Evolutionary conservation across 1,284 basidiomycete species (phyloP).

Genomic region (Malassezia pachydermatis): DNA sequence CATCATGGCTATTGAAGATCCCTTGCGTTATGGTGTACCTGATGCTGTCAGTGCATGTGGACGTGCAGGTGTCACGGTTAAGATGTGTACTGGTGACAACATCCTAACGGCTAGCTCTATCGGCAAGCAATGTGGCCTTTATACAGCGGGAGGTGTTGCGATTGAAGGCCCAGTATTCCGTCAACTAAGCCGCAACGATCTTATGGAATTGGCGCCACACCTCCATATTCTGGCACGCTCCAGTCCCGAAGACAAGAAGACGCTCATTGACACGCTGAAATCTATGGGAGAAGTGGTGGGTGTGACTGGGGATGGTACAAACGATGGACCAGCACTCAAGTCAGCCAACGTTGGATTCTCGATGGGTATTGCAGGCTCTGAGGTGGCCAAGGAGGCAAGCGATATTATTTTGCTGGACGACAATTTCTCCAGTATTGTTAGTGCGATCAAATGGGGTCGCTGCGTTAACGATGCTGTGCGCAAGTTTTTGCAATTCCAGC

Average conservation of each 20-base stretch:
- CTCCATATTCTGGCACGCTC: constrained; percentile 72
- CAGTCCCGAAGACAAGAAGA: constrained; percentile 90
- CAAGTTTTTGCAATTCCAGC: constrained; percentile 97
- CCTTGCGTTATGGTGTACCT: constrained; percentile 75
- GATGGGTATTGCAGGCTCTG: constrained; percentile 97
- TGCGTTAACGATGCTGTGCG: constrained; percentile 94
- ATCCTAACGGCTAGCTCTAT: constrained; percentile 78
- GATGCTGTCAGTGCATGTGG: constrained; percentile 77
- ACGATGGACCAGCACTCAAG: constrained; percentile 93
- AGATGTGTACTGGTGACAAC: constrained; percentile 99
- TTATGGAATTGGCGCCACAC: constrained; percentile 53
- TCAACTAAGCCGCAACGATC: constrained; percentile 51
- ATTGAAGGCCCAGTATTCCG: constrained; percentile 82
- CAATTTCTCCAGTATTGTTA: constrained; percentile 86
- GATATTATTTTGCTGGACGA: constrained; percentile 96
- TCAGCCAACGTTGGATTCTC: constrained; percentile 52
- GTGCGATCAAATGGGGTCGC: constrained; percentile 97
- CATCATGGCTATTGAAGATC: constrained; percentile 90
- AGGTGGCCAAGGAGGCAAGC: constrained; percentile 96
- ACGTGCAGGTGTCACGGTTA: constrained; percentile 82
- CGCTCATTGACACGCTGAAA: constrained; percentile 80
- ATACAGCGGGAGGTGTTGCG: constrained; percentile 77
- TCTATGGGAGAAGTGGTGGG: constrained; percentile 82
- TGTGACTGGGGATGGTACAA: constrained; percentile 96
- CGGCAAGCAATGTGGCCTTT: constrained; percentile 88